These are phyloP conservation scores for Colletotrichum shisoi DNA, from an alignment of 2,329 filamentous ascomycete genomes.

Conservation along the genomic window DNA sequence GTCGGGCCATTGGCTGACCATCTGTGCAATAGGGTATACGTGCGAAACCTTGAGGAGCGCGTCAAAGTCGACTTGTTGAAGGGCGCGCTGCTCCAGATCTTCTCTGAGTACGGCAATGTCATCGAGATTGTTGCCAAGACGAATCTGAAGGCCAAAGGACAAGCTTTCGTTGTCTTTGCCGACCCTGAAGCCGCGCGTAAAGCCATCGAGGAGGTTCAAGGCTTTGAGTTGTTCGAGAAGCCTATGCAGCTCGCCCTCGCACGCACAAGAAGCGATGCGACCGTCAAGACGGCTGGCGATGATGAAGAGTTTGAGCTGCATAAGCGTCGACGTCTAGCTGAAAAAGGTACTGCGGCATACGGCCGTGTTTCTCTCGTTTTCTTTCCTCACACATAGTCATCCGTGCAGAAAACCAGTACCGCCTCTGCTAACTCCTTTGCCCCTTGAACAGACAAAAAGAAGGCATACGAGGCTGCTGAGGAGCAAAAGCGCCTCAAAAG, in stretches of 20 bases:
- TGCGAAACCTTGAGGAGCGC: constrained; percentile 89
- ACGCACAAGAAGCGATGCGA: constrained; percentile 85
- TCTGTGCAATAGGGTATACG: constrained; percentile 63
- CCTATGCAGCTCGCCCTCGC: constrained; percentile 86
- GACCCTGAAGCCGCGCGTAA: constrained; percentile 76
- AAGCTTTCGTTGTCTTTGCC: constrained; percentile 94
- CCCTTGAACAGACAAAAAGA: constrained; percentile 68
- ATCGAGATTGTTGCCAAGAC: constrained; percentile 87
- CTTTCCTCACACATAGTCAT: neutral
- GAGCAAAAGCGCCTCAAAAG: constrained; percentile 80
- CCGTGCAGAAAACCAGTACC: neutral
- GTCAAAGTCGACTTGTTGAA: constrained; percentile 82
- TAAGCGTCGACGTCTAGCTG: constrained; percentile 81
- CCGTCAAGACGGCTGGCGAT: constrained; percentile 75
- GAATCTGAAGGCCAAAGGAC: constrained; percentile 90
- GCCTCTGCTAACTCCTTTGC: constrained; percentile 12
- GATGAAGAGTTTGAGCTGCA: constrained; percentile 86
- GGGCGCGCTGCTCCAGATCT: constrained; percentile 76
- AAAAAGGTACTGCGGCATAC: constrained; percentile 73
- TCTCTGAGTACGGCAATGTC: constrained; percentile 86
- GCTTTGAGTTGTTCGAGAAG: constrained; percentile 92
- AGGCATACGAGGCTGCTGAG: constrained; percentile 81
- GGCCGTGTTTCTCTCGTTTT: neutral
- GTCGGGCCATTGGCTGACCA: constrained; percentile 52
- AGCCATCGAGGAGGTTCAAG: constrained; percentile 88